Conservation (phyloP, 768 basidiomycete species). For the Boletus rufocinnamomeus region DNA sequence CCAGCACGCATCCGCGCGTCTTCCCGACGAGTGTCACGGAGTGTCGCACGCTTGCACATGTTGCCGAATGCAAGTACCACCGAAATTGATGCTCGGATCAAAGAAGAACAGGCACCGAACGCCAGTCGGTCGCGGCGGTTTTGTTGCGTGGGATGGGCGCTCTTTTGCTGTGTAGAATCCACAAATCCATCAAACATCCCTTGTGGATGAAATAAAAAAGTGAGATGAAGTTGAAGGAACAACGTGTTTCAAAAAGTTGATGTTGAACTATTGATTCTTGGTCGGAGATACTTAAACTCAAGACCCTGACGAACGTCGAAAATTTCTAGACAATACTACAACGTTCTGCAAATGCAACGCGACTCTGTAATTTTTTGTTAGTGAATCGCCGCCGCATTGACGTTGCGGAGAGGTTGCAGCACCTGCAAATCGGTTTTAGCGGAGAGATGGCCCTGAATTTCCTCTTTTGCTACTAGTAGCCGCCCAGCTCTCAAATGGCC, state of each 20-base stretch:
- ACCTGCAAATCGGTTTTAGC: not conserved
- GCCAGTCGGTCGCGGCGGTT: not conserved
- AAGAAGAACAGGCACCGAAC: not conserved
- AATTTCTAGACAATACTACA: not conserved
- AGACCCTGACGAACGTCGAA: not conserved
- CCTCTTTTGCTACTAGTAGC: not conserved
- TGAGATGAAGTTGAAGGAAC: not conserved
- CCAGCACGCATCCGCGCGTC: not conserved
- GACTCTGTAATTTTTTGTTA: not conserved
- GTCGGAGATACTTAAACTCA: not conserved
- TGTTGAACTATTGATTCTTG: not conserved
- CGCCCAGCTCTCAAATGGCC: not conserved
- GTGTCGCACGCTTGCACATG: slow-evolving; percentile 1
- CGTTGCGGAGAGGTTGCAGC: too few species aligned
- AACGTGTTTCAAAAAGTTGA: not conserved
- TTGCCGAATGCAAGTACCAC: not conserved
- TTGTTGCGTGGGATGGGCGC: not conserved
- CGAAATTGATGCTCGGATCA: slow-evolving; percentile 1
- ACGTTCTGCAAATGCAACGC: not conserved
- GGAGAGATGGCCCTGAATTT: not conserved
- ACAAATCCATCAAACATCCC: not conserved
- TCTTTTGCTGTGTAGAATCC: not conserved
- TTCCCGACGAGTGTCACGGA: not conserved
- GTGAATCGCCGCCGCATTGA: not conserved
- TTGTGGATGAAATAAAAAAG: not conserved